Evolutionary conservation across 1,284 basidiomycete genomes (phyloP), one percentile per base, ranked within the genome.

Genomic region (Malassezia caprae): DNA sequence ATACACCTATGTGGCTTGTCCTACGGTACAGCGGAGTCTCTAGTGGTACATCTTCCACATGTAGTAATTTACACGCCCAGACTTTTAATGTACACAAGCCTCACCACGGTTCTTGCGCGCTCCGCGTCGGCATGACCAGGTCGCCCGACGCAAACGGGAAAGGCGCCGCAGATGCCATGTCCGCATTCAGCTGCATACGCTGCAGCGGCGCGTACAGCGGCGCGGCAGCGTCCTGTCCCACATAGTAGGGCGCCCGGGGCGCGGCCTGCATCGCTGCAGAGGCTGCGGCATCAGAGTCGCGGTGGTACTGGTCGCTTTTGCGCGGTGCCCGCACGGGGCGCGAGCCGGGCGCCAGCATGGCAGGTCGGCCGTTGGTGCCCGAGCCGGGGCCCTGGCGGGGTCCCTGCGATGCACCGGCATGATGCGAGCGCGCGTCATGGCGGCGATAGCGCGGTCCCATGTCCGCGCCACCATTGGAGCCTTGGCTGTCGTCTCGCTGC

Each of bases 401-500:
- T 30, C 28, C 28, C 28, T 30, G 28, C 28, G 28, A 30, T 30
- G 28, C 28, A 30, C 28, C 28, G 21, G 37, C 1, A 3, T 39
- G 37, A 8, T 19, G 37, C 37, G 19, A 10, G 3, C 37, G 37
- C 37, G 19, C 37, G 19, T 39, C 37, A 39, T 39, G 37, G 19
- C 37, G 37, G 37, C 37, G 37, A 21, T 19, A 39, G 37, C 37
- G 37, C 19, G 19, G n/a, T 3, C 37, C 37, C 37, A 39, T 21
- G 37, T 39, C 37, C 11, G 37, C 6, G 15, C 37, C 37, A 19
- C 37, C 37, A 39, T 39, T 19, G 15, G 46, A 23, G 7, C 17
- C 26, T 5, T 51, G 23, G 21, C 15, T 30, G 27, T 17, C 21
- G 35, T 73, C 72, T 31, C 70, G 56, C 59, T 73, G 70, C 46